Percentiles rank a stretch among this genome's conserved stretches.
Evolutionary conservation across 2,329 filamentous ascomycete species (phyloP).

Genomic region (Fusarium liriodendri): DNA sequence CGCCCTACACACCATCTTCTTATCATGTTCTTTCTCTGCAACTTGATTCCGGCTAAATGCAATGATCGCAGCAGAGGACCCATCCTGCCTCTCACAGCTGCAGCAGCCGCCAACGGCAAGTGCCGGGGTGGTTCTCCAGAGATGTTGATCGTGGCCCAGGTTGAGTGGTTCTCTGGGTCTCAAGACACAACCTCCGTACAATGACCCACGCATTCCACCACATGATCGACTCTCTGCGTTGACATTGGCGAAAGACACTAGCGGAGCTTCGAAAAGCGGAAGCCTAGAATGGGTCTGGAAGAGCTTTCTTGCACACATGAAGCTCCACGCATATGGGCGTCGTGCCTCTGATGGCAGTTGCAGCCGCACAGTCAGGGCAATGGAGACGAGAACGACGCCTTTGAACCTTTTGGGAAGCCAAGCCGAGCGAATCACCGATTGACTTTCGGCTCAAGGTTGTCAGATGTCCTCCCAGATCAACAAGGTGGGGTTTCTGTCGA

Average conservation of each 20-base stretch:
- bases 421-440: slow-evolving; percentile 27
- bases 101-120: neutral
- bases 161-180: neutral
- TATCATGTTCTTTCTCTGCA: neutral
- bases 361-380: slow-evolving; percentile 23
- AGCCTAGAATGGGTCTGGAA: slow-evolving; percentile 20
- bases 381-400: slow-evolving; percentile 20
- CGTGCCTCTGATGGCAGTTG: slow-evolving; percentile 13
- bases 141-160: neutral
- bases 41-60: slow-evolving; percentile 23
- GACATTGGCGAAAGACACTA: slow-evolving; percentile 24
- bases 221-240: slow-evolving; percentile 23
- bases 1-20: slow-evolving; percentile 11
- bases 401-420: slow-evolving; percentile 26
- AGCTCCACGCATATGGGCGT: neutral
- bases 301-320: neutral
- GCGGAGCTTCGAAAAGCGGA: slow-evolving; percentile 12
- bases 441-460: neutral
- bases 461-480: slow-evolving; percentile 13
- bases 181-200: slow-evolving; percentile 4
- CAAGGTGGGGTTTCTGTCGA: slow-evolving; percentile 15
- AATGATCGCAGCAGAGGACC: neutral
- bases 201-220: slow-evolving; percentile 29
- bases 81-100: neutral
- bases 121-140: neutral